phyloP scores from a whole-genome alignment of 164 flowering plant genomes.

The Vitis vinifera region DNA sequence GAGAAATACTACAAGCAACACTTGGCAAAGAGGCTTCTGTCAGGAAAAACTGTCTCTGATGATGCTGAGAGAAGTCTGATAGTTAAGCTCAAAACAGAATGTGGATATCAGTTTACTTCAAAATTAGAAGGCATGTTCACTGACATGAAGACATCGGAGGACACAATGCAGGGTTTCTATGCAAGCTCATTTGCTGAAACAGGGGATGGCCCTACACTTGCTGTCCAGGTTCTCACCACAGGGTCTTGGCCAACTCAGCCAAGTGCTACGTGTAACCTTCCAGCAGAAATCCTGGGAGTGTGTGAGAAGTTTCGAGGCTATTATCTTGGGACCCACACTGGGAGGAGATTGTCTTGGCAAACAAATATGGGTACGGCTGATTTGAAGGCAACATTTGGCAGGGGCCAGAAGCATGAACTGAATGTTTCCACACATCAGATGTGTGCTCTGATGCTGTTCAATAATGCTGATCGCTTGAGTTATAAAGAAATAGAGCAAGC shows the following conservation, averaged over 20 bases:
- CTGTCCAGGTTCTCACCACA: conserved; percentile 65
- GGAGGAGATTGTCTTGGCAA: conserved; percentile 61
- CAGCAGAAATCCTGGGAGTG: conserved; percentile 45
- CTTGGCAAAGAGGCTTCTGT: conserved; percentile 58
- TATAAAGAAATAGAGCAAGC: conserved; percentile 64
- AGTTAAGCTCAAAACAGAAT: conserved; percentile 73
- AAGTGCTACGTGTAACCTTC: conserved; percentile 3
- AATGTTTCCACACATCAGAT: conserved; percentile 27
- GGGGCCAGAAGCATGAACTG: too few species aligned
- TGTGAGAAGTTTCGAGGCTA: conserved; percentile 57
- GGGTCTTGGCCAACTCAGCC: conserved; percentile 75
- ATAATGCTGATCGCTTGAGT: conserved; percentile 40
- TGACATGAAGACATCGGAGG: conserved; percentile 12
- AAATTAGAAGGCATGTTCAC: conserved; percentile 75
- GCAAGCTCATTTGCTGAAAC: too few species aligned
- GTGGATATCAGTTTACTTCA: conserved; percentile 74
- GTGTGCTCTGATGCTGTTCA: conserved; percentile 69
- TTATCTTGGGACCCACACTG: conserved; percentile 63
- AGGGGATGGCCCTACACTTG: conserved; percentile 14
- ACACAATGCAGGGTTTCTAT: conserved; percentile 63
- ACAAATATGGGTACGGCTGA: conserved; percentile 65
- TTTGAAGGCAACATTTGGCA: conserved; percentile 45
- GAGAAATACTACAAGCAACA: conserved; percentile 68
- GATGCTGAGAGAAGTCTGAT: conserved; percentile 74
- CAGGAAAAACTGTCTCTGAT: conserved; percentile 64